Evolutionary conservation across 23 red algal species (phyloP).

Genomic region (Gracilaria gracilis): DNA sequence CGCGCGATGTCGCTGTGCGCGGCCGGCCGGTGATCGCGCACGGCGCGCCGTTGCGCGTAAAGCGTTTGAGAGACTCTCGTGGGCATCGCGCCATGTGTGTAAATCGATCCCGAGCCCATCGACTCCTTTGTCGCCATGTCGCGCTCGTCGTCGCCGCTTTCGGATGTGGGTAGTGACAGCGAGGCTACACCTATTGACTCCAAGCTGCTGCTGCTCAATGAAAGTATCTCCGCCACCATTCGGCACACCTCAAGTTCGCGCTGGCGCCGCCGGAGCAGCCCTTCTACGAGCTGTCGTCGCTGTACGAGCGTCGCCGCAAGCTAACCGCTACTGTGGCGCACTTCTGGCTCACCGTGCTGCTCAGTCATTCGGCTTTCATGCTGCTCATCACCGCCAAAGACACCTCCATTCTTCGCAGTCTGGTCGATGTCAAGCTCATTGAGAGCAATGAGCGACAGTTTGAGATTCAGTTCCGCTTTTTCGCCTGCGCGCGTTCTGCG

Average conservation of each 20-base stretch:
- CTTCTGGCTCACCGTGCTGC: slow-evolving; percentile 64
- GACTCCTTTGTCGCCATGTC: neutral
- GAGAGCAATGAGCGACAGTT: neutral
- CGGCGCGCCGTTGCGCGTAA: no score
- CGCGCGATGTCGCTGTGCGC: no score
- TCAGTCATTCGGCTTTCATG: slow-evolving; percentile 50
- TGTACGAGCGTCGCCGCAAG: slow-evolving; percentile 47
- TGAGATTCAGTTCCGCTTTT: slow-evolving; percentile 25
- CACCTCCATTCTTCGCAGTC: slow-evolving; percentile 9
- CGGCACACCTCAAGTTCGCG: neutral
- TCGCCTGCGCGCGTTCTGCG: neutral
- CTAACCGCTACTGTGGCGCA: slow-evolving; percentile 1
- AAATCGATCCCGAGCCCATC: no score
- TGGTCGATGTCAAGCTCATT: slow-evolving; percentile 27
- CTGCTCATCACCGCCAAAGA: slow-evolving; percentile 43
- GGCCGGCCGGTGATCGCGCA: no score
- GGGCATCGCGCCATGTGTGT: no score
- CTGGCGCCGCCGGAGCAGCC: neutral
- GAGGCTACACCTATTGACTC: neutral
- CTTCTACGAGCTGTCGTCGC: neutral
- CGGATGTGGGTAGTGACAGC: neutral
- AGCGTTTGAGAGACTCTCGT: no score
- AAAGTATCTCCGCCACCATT: neutral
- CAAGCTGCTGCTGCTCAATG: neutral
- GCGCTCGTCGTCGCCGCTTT: neutral